Conservation (phyloP, 1,284 basidiomycete genomes). For the Ustilago hordei region DNA sequence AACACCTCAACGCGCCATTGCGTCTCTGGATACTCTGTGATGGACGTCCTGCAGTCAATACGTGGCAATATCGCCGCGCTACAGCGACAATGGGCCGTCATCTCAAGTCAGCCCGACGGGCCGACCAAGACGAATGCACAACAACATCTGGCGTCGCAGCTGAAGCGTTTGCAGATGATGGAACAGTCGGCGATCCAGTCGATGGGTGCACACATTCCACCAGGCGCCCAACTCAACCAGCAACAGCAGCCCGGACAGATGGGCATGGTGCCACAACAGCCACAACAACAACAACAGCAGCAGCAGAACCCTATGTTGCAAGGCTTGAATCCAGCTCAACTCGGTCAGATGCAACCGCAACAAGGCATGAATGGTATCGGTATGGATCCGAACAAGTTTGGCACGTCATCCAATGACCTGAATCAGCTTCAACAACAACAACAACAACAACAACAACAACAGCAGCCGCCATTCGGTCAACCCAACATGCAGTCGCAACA, state of each 20-base stretch:
- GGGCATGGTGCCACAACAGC: constrained; percentile 15
- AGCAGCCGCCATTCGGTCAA: constrained; percentile 24
- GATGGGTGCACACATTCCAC: constrained; percentile 47
- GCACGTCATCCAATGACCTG: constrained; percentile 18
- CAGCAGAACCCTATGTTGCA: constrained; percentile 32
- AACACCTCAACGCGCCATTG: constrained; percentile 6
- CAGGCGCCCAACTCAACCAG: constrained; percentile 40
- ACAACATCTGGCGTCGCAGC: constrained; percentile 56
- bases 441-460: constrained; percentile 27
- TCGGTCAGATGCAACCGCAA: constrained; percentile 29
- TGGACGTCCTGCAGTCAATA: constrained; percentile 48
- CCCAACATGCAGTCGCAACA: constrained; percentile 37
- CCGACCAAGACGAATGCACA: constrained; percentile 58
- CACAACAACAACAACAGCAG: constrained; percentile 19
- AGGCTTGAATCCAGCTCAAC: constrained; percentile 26
- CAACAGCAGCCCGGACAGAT: constrained; percentile 33
- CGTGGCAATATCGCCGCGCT: constrained; percentile 56
- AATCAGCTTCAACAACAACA: constrained; percentile 17
- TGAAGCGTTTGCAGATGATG: constrained; percentile 57
- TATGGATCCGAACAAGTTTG: constrained; percentile 29
- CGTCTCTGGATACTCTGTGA: neutral
- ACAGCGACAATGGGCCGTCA: constrained; percentile 63
- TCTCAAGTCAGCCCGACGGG: constrained; percentile 58
- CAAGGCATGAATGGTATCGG: constrained; percentile 27
- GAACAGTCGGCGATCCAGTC: constrained; percentile 44